Conservation (phyloP, 2,329 filamentous ascomycete species). For the Fonsecaea erecta region DNA sequence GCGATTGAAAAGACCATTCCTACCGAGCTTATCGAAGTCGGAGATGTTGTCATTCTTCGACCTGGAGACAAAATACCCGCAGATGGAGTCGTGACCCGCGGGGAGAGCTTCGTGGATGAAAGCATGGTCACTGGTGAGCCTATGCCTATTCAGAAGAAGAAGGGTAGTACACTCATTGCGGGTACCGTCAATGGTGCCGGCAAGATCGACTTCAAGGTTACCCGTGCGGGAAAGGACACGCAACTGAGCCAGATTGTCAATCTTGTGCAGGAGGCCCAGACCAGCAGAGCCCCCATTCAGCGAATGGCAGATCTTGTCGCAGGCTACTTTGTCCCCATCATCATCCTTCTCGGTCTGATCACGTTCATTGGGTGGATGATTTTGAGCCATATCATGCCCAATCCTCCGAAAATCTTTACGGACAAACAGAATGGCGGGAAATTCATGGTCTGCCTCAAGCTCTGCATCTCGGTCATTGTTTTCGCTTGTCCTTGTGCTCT, state of each 20-base stretch:
- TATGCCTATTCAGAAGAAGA: slow-evolving; percentile 89
- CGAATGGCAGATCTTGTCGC: slow-evolving; percentile 87
- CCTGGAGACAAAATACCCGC: slow-evolving; percentile 97
- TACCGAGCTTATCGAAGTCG: slow-evolving; percentile 90
- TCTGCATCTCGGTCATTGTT: slow-evolving; percentile 97
- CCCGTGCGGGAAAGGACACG: slow-evolving; percentile 88
- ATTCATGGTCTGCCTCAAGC: slow-evolving; percentile 93
- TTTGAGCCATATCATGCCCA: slow-evolving; percentile 78
- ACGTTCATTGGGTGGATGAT: slow-evolving; percentile 96
- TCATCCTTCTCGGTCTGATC: slow-evolving; percentile 78
- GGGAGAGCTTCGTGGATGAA: slow-evolving; percentile 93
- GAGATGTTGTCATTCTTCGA: slow-evolving; percentile 88
- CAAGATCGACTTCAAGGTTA: slow-evolving; percentile 88
- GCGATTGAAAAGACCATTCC: slow-evolving; percentile 86
- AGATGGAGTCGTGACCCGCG: slow-evolving; percentile 82
- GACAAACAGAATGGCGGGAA: slow-evolving; percentile 81
- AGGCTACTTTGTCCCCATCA: slow-evolving; percentile 90
- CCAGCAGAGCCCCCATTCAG: slow-evolving; percentile 90
- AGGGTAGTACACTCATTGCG: slow-evolving; percentile 79
- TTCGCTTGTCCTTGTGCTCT: slow-evolving; percentile 97
- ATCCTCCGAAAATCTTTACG: slow-evolving; percentile 88
- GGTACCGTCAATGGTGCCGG: slow-evolving; percentile 96
- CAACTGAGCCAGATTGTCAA: slow-evolving; percentile 98
- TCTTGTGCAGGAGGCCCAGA: slow-evolving; percentile 97
- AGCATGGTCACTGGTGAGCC: slow-evolving; percentile 99